These are phyloP conservation scores for Lojkania enalia DNA, from an alignment of 2,329 filamentous ascomycete species.

Conservation along the genomic window DNA sequence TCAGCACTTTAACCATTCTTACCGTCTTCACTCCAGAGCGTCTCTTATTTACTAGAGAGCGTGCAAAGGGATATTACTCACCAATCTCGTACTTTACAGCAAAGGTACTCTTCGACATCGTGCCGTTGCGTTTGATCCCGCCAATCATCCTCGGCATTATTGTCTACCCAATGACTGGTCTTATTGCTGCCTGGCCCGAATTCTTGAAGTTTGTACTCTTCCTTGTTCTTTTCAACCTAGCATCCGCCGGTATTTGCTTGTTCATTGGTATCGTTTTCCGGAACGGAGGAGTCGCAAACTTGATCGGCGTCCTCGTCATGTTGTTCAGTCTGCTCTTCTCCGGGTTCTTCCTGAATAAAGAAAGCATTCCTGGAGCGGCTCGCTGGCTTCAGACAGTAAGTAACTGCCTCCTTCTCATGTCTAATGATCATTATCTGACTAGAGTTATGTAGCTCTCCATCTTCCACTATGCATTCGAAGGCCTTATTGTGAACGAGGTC, in stretches of 20 bases:
- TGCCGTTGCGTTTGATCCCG: slow-evolving; percentile 90
- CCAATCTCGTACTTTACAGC: slow-evolving; percentile 92
- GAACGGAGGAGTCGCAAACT: slow-evolving; percentile 85
- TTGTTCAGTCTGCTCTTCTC: slow-evolving; percentile 95
- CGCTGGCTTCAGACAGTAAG: slow-evolving; percentile 83
- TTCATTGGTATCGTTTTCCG: slow-evolving; percentile 96
- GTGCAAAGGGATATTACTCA: slow-evolving; percentile 95
- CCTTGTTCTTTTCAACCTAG: slow-evolving; percentile 92
- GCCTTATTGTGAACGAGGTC: slow-evolving; percentile 95
- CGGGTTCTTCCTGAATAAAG: slow-evolving; percentile 89
- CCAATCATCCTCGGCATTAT: slow-evolving; percentile 95
- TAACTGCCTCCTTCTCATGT: slow-evolving; percentile 18
- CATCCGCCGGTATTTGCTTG: slow-evolving; percentile 88
- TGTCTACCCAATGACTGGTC: slow-evolving; percentile 95
- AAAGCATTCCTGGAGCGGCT: slow-evolving; percentile 83
- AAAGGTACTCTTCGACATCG: slow-evolving; percentile 97
- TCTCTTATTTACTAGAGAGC: slow-evolving; percentile 86
- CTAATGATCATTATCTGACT: slow-evolving; percentile 13
- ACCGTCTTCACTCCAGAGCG: slow-evolving; percentile 92
- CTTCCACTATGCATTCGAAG: slow-evolving; percentile 97
- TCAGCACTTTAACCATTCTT: slow-evolving; percentile 91
- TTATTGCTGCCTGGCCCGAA: slow-evolving; percentile 78
- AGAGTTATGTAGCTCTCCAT: slow-evolving; percentile 70
- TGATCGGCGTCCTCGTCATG: slow-evolving; percentile 96
- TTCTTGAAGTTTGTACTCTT: slow-evolving; percentile 93